Evolutionary conservation across 495 filamentous ascomycete genomes (phyloP), one percentile per base, ranked within the genome.

Genomic region (Daldinia concentrica): DNA sequence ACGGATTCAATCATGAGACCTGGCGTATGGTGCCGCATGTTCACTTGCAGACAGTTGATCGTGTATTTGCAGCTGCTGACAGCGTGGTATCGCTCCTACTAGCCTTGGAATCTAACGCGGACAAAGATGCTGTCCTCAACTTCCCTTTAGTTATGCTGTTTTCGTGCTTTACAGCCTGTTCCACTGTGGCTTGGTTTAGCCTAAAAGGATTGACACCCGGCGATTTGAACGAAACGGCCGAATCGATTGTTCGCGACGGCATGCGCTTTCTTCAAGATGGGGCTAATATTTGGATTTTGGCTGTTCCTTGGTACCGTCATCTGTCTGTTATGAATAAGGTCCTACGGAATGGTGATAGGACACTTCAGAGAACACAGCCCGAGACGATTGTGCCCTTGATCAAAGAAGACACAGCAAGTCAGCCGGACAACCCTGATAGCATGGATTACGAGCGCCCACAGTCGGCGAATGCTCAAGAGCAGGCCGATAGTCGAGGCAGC

Each of bases 61-160:
- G 77, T 34, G 83, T 85, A 29, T 81, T 85, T 48, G 80, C 82
- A n/a, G 81, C 83, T 26, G 83, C 82, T 17, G 82, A 85, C 69
- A 83, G 79, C 71, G 82, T 84, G 64, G 79, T 85, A 27, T 77
- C 80, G 8, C 79, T 82, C 22, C 78, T 85, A 19, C 74, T 81
- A 0, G 77, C 83, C 0, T 77, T 85, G 9, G 82, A 85, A 64
- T 62, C 79, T 17, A 83, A 83, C 19, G 74, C 80, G 4, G 83
- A 85, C 45, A 85, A 85, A 70, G 83, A 85, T 55, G 78, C 73
- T 15, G 80, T 81, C 15, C 76, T 80, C n/a, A 84, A 81, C 71
- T 85, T 85, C 66, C 82, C 83, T 6, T 79, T 85, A 26, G 84
- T 85, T 58, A 85, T 85, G 83, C 75, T 85, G 39, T 85, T 85